A percentile compares a stretch with the other conserved stretches of the same genome.
Evolutionary conservation across 225 moss, liverwort and hornwort genomes (phyloP).

Genomic region (Neckera pumila): DNA sequence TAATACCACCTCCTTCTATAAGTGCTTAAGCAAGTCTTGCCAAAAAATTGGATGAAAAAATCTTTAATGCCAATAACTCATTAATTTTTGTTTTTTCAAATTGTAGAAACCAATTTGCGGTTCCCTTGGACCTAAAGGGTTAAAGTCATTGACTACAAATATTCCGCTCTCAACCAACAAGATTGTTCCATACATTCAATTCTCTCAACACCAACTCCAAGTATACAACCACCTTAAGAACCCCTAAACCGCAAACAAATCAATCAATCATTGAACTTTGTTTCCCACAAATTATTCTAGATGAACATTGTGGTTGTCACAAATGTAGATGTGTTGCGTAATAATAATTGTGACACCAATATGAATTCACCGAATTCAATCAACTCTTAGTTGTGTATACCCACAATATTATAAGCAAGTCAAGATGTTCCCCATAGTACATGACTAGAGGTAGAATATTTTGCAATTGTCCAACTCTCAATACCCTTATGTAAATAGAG

Average conservation of each 20-base stretch:
- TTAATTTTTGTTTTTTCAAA: neutral
- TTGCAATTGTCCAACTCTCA: neutral
- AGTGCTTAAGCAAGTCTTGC: neutral
- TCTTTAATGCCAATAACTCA: no score
- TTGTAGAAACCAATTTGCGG: rapidly evolving
- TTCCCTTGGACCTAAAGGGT: rapidly evolving
- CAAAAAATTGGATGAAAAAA: neutral
- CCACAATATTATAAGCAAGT: neutral
- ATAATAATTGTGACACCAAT: neutral
- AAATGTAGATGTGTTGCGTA: neutral
- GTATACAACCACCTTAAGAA: neutral
- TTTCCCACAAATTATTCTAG: rapidly evolving
- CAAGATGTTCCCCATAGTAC: neutral
- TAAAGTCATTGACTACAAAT: neutral
- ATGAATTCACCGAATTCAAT: neutral
- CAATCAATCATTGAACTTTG: neutral
- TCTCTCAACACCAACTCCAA: neutral
- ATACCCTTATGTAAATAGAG: neutral
- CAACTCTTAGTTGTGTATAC: neutral
- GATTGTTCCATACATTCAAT: neutral
- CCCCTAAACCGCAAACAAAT: neutral
- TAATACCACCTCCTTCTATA: neutral
- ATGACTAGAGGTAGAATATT: neutral
- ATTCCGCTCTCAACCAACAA: neutral
- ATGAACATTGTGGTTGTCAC: neutral